Evolutionary conservation across 805 yeast species (phyloP).

Genomic region (Nematodospora valgi): DNA sequence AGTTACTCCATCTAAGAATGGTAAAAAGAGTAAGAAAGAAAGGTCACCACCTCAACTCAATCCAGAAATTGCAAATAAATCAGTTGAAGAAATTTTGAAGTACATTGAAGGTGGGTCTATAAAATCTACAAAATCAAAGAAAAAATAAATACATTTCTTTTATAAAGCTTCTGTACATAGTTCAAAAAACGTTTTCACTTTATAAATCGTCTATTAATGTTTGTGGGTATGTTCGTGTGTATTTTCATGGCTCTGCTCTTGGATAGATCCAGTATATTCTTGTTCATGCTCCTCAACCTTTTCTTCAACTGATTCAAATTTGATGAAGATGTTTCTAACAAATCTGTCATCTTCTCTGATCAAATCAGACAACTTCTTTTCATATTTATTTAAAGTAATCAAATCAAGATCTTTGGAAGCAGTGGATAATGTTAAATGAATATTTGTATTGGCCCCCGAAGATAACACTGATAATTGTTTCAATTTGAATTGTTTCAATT

Average conservation of each 20-base stretch:
- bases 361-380: slow-evolving; percentile 27
- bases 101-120: slow-evolving; percentile 58
- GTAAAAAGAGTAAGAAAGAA: slow-evolving; percentile 15
- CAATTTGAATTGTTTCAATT: slow-evolving; percentile 28
- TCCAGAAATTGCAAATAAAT: slow-evolving; percentile 58
- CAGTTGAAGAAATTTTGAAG: slow-evolving; percentile 68
- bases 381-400: slow-evolving; percentile 28
- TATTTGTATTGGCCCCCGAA: slow-evolving; percentile 56
- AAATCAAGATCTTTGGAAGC: slow-evolving; percentile 24
- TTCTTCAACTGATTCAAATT: slow-evolving; percentile 20
- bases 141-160: slow-evolving; percentile 1
- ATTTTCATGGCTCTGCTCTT: slow-evolving; percentile 4
- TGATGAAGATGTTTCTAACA: slow-evolving; percentile 39
- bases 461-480: slow-evolving; percentile 46
- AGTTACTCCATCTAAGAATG: slow-evolving; percentile 12
- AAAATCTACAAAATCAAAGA: slow-evolving; percentile 7
- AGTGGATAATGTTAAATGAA: slow-evolving; percentile 28
- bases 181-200: not conserved
- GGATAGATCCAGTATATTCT: slow-evolving; percentile 14
- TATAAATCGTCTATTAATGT: slow-evolving; percentile 2
- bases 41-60: slow-evolving; percentile 24
- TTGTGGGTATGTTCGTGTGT: slow-evolving; percentile 1
- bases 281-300: slow-evolving; percentile 3
- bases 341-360: slow-evolving; percentile 39
- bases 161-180: not conserved